phyloP scores from a whole-genome alignment of 805 yeast species.

The Teunomyces stri region DNA sequence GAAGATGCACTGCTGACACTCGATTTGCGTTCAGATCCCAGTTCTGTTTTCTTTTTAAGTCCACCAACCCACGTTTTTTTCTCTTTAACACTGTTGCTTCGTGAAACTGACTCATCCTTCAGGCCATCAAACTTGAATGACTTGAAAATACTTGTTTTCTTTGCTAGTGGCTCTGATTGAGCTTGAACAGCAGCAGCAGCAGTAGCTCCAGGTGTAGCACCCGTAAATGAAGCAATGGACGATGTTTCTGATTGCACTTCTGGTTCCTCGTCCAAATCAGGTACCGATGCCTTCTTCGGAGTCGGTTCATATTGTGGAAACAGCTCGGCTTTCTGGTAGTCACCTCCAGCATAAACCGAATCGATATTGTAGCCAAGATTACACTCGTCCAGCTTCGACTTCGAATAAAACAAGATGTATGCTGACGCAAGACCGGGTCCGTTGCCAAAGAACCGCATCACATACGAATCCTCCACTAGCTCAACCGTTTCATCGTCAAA shows the following conservation, averaged over 20 bases:
- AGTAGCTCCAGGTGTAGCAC: not conserved
- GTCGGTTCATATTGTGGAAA: slow-evolving; percentile 8
- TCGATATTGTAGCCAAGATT: slow-evolving; percentile 35
- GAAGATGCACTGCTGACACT: slow-evolving; percentile 5
- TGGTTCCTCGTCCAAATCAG: slow-evolving; percentile 6
- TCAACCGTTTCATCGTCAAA: slow-evolving; percentile 97
- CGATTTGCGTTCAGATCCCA: slow-evolving; percentile 3
- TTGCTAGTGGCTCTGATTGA: slow-evolving; percentile 6
- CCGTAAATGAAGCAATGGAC: slow-evolving; percentile 8
- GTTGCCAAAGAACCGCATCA: slow-evolving; percentile 83
- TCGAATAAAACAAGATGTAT: slow-evolving; percentile 77
- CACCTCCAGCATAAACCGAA: slow-evolving; percentile 34
- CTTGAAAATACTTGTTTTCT: slow-evolving; percentile 22
- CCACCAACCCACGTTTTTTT: slow-evolving; percentile 44
- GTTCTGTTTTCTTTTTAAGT: slow-evolving; percentile 29
- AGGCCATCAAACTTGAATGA: slow-evolving; percentile 28
- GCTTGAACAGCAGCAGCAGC: not conserved
- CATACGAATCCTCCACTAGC: slow-evolving; percentile 77
- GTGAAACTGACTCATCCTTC: slow-evolving; percentile 13
- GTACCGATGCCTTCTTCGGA: slow-evolving; percentile 6
- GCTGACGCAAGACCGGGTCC: slow-evolving; percentile 88
- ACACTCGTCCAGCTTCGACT: slow-evolving; percentile 6
- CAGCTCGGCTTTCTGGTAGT: slow-evolving; percentile 19
- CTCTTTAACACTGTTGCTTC: slow-evolving; percentile 17
- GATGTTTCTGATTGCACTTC: slow-evolving; percentile 8